phyloP scores from a whole-genome alignment of 2,329 filamentous ascomycete species.

The Calonectria ilicicola region DNA sequence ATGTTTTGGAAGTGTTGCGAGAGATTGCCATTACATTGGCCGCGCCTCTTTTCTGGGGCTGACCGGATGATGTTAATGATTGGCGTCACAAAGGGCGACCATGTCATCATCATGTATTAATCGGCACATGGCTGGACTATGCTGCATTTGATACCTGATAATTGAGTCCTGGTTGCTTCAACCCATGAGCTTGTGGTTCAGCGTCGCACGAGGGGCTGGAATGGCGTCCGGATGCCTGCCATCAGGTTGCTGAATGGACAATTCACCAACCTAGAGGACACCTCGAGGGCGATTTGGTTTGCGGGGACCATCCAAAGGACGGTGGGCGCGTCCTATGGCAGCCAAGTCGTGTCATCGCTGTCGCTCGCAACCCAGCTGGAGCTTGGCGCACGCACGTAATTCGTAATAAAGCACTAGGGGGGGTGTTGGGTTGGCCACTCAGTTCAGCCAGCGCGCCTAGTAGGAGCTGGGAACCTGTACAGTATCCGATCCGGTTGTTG shows the following conservation, averaged over 20 bases:
- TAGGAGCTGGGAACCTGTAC: conserved; percentile 11
- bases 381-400: conserved; percentile 36
- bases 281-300: conserved; percentile 5
- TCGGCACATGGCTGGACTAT: conserved; percentile 36
- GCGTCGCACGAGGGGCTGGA: conserved; percentile 6
- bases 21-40: conserved; percentile 35
- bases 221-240: conserved; percentile 3
- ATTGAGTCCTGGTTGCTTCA: conserved; percentile 20
- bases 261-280: neutral
- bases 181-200: conserved; percentile 1
- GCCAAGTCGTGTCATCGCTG: conserved; percentile 38
- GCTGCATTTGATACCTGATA: conserved; percentile 8
- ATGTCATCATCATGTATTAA: conserved; percentile 44
- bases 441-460: conserved; percentile 26
- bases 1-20: conserved; percentile 31
- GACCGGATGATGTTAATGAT: conserved; percentile 28
- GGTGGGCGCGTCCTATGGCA: conserved; percentile 16
- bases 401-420: conserved; percentile 32
- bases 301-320: conserved; percentile 13
- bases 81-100: conserved; percentile 21
- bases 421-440: conserved; percentile 28
- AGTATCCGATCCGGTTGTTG: conserved; percentile 10
- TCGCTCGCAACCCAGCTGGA: conserved; percentile 27
- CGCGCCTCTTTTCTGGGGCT: conserved; percentile 19
- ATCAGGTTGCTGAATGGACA: conserved; percentile 18